Evolutionary conservation across 1,139 yeast species (phyloP).

Genomic region (Oligophagozyma castellii): DNA sequence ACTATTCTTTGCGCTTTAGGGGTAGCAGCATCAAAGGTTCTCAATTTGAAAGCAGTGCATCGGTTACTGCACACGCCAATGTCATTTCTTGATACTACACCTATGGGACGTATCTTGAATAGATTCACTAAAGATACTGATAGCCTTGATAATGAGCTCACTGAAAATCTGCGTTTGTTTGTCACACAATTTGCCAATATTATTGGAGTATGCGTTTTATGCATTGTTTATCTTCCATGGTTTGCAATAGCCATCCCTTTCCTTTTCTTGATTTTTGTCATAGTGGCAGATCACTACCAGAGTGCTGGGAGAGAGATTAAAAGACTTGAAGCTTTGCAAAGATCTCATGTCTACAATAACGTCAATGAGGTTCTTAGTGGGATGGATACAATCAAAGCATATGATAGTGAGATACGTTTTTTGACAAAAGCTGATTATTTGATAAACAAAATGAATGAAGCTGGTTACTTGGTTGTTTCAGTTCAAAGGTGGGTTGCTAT

Average conservation of each 20-base stretch:
- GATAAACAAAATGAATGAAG: conserved; percentile 56
- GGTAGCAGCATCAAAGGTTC: conserved; percentile 30
- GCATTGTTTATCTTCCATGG: conserved; percentile 66
- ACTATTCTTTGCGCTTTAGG: conserved; percentile 42
- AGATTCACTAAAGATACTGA: conserved; percentile 78
- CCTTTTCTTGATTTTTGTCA: conserved; percentile 32
- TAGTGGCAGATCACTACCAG: conserved; percentile 50
- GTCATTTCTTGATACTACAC: conserved; percentile 55
- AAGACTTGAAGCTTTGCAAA: conserved; percentile 61
- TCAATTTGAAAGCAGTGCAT: conserved; percentile 40
- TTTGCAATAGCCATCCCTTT: conserved; percentile 58
- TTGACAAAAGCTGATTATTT: conserved; percentile 33
- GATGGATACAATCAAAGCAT: conserved; percentile 55
- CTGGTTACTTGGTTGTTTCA: conserved; percentile 51
- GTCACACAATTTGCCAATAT: conserved; percentile 41
- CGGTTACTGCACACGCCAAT: conserved; percentile 64
- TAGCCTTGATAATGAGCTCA: conserved; percentile 61
- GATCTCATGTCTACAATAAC: conserved; percentile 67
- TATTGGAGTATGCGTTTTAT: conserved; percentile 50
- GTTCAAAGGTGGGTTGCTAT: conserved; percentile 72
- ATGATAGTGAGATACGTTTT: conserved; percentile 38
- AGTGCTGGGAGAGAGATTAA: conserved; percentile 75
- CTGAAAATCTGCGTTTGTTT: conserved; percentile 43
- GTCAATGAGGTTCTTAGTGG: conserved; percentile 69
- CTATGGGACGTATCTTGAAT: conserved; percentile 57